Base-by-base conservation (phyloP, 179 eudicot species). In the Drosera spatulata region DNA sequence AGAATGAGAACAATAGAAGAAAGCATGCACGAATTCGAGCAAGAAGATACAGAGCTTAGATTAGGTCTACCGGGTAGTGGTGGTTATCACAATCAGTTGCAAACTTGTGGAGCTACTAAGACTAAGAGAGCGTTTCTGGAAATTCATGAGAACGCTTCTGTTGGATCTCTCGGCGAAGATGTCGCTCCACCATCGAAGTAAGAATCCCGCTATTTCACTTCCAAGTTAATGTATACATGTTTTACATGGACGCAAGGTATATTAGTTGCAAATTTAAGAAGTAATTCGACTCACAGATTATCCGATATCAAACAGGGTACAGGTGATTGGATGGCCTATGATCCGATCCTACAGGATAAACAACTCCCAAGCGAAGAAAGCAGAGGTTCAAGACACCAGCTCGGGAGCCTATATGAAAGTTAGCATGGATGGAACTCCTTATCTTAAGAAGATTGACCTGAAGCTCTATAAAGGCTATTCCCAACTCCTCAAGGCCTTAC, bases 391-490 rank as follows among this genome's bases (percentile, higher is more conserved):
- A 46, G 48, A 55, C 50, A 22, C 55, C 11, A 66, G 13, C 22
- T 64, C 60, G 60, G 53, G 66, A 9, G 42, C 64, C 11, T 66
- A 59, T 7, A 70, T 77, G 42, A 77, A 77, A 13, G 81, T 77
- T 61, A 73, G 81, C 71, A 67, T 77, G 81, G 81, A 77, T 15
- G 81, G 81, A 64, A 75, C 78, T 39, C 78, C 81, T 47, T 77
- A 56, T 41, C 70, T 77, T 10, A 70, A 75, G 64, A 77, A 77
- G 75, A 41, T 70, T 22, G 78, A 77, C 56, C 63, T 77, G 7
- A 67, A 62, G 22, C 38, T 53, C 6, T 73, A 70, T 47, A 50
- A 64, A 52, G 60, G 62, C 48, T 77, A 77, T 56, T 51, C 58
- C 39, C 69, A 73, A n/a, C 73, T 77, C 41, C 43, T 67, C 2